Evolutionary conservation across 352 stramenopile genomes (phyloP), one percentile per base, ranked within the genome.

Genomic region (Phytophthora fragariaefolia): DNA sequence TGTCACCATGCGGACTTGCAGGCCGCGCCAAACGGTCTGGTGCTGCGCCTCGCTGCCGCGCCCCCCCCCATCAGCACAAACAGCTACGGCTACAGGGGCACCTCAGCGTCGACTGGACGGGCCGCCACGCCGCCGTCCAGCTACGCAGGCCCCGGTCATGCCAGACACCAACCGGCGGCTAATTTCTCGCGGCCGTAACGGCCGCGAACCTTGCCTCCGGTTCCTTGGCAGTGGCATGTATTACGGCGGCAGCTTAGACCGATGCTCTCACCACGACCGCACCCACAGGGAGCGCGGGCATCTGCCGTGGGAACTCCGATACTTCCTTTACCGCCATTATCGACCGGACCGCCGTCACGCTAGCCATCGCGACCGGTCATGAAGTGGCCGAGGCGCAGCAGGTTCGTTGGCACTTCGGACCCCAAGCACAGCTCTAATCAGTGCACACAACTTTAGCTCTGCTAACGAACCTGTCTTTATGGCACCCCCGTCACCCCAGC

Each of bases 401-500:
- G 3, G 49, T 36, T 66, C 48, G 36, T 58, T 26, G 27, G 26
- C n/a, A 17, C 36, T 66, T 67, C 59, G 42, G 59, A 51, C 6
- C 13, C 3, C 7, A 55, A 10, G 50, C 50, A 59, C 3, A 43
- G 49, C 50, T 50, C 24, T 7, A 2, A 3, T 57, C n/a, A 61
- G 49, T 67, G 54, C 57, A 57, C 12, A 51, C 9, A 10, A 20
- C 28, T 5, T 57, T 57, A 32, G 50, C 50, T 2, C 1, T 61
- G 30, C 27, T 56, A 60, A 61, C 42, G 50, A 67, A 15, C 42
- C 27, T 32, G 27, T 32, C 4, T 32, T 8, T 9, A 32, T 8
- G 4, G 27, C 27, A 32, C 27, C 27, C 27, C 27, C 27, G 27
- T 32, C 27, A 32, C 27, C 27, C 4, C 27, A 8, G 27, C 27